phyloP scores from a whole-genome alignment of 2,329 filamentous ascomycete species.

The Curvularia spicifera region DNA sequence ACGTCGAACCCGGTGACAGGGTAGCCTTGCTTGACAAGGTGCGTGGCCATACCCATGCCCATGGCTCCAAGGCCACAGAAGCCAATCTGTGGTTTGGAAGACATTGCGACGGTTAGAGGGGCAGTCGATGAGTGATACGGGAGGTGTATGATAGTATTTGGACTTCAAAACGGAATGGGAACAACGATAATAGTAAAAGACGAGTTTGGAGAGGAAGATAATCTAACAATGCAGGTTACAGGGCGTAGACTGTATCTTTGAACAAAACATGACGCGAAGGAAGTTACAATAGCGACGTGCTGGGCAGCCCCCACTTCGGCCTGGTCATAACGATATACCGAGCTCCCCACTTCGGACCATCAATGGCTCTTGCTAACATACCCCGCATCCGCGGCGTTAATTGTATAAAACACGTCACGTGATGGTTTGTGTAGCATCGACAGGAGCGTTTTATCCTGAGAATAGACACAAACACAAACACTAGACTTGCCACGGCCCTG shows the following conservation, averaged over 20 bases:
- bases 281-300: neutral
- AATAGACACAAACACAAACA: neutral
- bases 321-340: neutral
- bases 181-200: neutral
- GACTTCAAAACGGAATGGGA: too few relatives aligned
- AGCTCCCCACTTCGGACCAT: neutral
- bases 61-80: slow-evolving; percentile 82
- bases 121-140: neutral
- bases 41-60: slow-evolving; percentile 81
- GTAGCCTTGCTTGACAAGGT: slow-evolving; percentile 72
- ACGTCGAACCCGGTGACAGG: slow-evolving; percentile 74
- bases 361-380: neutral
- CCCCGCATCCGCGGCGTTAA: neutral
- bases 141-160: neutral
- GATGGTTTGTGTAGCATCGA: neutral
- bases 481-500: neutral
- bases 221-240: neutral
- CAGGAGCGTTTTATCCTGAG: too few relatives aligned
- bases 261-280: neutral
- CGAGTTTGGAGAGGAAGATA: neutral
- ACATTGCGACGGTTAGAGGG: slow-evolving; percentile 24
- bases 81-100: slow-evolving; percentile 59
- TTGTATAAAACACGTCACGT: neutral
- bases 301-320: neutral
- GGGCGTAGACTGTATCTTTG: neutral